Percentiles rank a stretch among this genome's conserved stretches.
Evolutionary conservation across 495 filamentous ascomycete genomes (phyloP).

Genomic region (Talaromyces wortmannii): DNA sequence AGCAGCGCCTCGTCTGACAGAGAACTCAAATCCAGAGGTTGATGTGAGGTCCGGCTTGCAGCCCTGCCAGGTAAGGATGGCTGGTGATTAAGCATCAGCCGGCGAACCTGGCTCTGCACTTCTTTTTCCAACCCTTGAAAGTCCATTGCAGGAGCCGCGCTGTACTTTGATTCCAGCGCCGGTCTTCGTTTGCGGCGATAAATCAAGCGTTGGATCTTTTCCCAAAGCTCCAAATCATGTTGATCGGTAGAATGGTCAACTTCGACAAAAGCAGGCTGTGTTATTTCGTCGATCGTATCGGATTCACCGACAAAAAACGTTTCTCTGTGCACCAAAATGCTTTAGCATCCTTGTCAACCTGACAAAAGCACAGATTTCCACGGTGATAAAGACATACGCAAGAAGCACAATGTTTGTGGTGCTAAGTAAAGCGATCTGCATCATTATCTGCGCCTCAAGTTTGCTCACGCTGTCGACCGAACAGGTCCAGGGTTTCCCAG

Average conservation of each 20-base stretch:
- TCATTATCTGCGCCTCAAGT: neutral
- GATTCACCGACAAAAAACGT: neutral
- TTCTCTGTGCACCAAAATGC: neutral
- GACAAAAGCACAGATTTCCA: neutral
- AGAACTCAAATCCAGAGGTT: neutral
- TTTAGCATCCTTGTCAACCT: neutral
- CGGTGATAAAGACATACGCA: neutral
- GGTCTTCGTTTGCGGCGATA: neutral
- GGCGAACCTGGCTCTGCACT: neutral
- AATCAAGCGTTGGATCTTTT: neutral
- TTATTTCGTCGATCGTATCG: neutral
- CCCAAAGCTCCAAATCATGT: neutral
- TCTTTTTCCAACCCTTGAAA: neutral
- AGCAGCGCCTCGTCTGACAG: neutral
- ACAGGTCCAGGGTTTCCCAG: neutral
- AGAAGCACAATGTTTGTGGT: neutral
- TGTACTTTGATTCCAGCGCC: neutral
- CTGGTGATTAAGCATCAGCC: neutral
- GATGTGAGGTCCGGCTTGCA: neutral
- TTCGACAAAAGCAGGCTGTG: neutral
- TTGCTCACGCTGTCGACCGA: neutral
- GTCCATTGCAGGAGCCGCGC: neutral
- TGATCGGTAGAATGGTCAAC: neutral
- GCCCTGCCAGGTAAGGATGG: neutral
- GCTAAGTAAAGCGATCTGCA: neutral